Conservation (phyloP, 2,329 filamentous ascomycete species). For the Venturia pyrina region DNA sequence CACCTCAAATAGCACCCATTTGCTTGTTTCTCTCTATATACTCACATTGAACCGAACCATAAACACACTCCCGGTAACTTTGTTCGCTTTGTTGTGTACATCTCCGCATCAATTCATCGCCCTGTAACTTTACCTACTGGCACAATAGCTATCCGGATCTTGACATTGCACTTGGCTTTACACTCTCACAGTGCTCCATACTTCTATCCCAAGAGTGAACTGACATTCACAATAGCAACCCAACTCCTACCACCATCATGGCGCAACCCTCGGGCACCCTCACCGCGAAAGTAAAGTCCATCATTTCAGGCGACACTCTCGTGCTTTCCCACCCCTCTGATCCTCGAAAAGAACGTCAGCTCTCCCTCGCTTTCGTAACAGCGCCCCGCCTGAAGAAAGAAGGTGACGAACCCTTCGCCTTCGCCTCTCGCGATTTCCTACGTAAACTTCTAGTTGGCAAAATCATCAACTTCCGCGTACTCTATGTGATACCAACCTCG, state of each 20-base stretch:
- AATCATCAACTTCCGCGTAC: slow-evolving; percentile 69
- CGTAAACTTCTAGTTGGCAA: slow-evolving; percentile 79
- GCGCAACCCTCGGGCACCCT: slow-evolving; percentile 19
- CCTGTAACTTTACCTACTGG: neutral
- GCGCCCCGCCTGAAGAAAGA: slow-evolving; percentile 81
- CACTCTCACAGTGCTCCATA: neutral
- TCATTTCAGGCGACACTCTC: slow-evolving; percentile 87
- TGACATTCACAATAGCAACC: neutral
- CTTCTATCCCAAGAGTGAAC: neutral
- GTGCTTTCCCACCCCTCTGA: slow-evolving; percentile 74
- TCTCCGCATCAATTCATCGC: neutral
- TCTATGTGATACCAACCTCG: slow-evolving; percentile 76
- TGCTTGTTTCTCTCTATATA: neutral
- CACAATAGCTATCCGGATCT: neutral
- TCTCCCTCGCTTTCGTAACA: slow-evolving; percentile 87
- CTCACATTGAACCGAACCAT: neutral
- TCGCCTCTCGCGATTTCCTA: slow-evolving; percentile 89
- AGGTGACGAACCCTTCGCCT: slow-evolving; percentile 84
- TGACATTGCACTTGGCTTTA: neutral
- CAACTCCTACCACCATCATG: slow-evolving; percentile 2
- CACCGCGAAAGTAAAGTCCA: slow-evolving; percentile 78
- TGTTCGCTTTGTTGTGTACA: neutral
- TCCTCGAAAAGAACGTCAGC: slow-evolving; percentile 68
- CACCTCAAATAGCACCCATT: neutral
- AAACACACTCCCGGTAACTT: neutral